phyloP scores from a whole-genome alignment of 1,139 yeast species.

The Suhomyces bokatorum region DNA sequence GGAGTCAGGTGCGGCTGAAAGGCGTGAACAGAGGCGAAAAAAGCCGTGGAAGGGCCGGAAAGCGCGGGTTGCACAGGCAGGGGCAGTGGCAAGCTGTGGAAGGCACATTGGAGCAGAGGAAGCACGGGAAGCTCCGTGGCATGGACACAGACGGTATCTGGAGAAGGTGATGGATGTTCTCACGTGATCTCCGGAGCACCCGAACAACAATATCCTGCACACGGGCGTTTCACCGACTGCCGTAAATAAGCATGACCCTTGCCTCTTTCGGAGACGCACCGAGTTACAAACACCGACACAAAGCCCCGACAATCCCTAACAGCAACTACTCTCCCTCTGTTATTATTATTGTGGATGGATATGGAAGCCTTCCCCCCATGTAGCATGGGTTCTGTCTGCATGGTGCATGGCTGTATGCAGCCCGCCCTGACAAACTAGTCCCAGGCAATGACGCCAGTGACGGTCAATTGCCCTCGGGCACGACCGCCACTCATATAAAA shows the following conservation, averaged over 20 bases:
- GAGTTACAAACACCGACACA: conserved; percentile 9
- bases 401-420: neutral
- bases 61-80: too few relatives aligned
- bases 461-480: conserved; percentile 2
- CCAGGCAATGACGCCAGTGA: conserved; percentile 8
- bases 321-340: conserved; percentile 9
- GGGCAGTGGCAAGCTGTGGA: too few relatives aligned
- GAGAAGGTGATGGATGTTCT: too few relatives aligned
- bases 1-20: neutral
- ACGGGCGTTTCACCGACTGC: conserved; percentile 14
- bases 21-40: neutral
- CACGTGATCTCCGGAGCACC: conserved; percentile 17
- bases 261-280: conserved; percentile 15
- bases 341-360: conserved; percentile 10
- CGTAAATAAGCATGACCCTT: conserved; percentile 18
- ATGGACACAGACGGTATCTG: too few relatives aligned
- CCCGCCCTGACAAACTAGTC: neutral
- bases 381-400: neutral
- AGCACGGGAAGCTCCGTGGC: too few relatives aligned
- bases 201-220: conserved; percentile 17
- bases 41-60: neutral
- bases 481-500: conserved; percentile 7
- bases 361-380: conserved; percentile 6
- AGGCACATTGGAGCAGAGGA: too few relatives aligned
- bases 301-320: conserved; percentile 9